Base-by-base conservation (phyloP, 768 basidiomycete genomes). In the Suillus decipiens region DNA sequence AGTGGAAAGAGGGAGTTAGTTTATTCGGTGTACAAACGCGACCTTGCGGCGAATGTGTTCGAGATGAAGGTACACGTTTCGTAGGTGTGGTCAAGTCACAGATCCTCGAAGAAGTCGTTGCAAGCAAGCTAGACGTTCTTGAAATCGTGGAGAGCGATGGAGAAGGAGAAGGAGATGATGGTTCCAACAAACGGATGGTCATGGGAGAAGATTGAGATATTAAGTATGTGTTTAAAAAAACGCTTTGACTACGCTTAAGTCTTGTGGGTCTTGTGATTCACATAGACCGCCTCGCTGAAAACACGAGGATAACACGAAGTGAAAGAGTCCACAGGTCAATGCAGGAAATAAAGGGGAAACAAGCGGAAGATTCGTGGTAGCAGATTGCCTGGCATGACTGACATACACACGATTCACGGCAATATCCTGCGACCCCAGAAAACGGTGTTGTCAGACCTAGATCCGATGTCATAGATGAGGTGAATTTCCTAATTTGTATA, bases 1-100 rank as follows among this genome's bases (percentile, higher is more conserved):
- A 69, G 6, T 57, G 45, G 12, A 33, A 31, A n/a, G 65, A 60
- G 17, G 65, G 53, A 17, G 53, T 54, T 4, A 64, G 65, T 33
- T 65, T 53, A 54, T 43, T 48, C 48, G 61, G 34, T 39, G 66
- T 58, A 56, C 54, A 62, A 24, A 60, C 31, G 36, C 63, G 65
- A 64, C 69, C 17, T 62, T 56, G 68, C 64, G 19, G 71, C 59
- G 42, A 62, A 42, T 14, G 69, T 64, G 37, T 64, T 37, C 11
- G 65, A 61, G 45, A 69, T 59, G 34, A 68, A 60, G 61, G 69
- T 48, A 43, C 60, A 59, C 39, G 68, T 53, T 59, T 61, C 56
- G 24, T 58, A 48, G 33, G 51, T 31, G 31, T 11, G 7, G 34
- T 33, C 9, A 28, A 59, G 39, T 31, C 22, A 59, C 55, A n/a